Percentiles rank a stretch among this genome's conserved stretches.
Conservation (phyloP, 1,284 basidiomycete species). For the Apiotrichum mycotoxinovorans region DNA sequence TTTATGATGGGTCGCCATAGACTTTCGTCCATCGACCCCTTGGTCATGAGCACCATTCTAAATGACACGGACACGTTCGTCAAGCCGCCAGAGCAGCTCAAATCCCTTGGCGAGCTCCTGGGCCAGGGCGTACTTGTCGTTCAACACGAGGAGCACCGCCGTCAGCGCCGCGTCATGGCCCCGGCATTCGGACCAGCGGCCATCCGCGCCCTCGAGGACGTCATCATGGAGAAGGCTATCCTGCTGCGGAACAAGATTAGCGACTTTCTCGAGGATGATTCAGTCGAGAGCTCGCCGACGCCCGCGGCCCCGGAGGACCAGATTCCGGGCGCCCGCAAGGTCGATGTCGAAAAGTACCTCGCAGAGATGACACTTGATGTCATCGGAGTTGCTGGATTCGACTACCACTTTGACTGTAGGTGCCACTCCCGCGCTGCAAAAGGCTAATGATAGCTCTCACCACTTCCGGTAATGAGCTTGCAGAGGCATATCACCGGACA, state of each 20-base stretch:
- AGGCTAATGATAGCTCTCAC: constrained; percentile 10
- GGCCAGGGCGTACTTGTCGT: constrained; percentile 44
- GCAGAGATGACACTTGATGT: constrained; percentile 63
- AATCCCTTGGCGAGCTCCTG: constrained; percentile 53
- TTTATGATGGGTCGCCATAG: constrained; percentile 34
- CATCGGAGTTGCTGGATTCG: constrained; percentile 64
- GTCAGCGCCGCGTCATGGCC: constrained; percentile 54
- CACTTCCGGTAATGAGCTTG: constrained; percentile 29
- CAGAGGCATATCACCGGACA: constrained; percentile 37
- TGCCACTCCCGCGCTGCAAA: background rate
- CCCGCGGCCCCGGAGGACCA: constrained; percentile 13
- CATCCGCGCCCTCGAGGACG: constrained; percentile 53
- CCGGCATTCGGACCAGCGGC: constrained; percentile 48
- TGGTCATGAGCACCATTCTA: constrained; percentile 61
- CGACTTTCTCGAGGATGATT: constrained; percentile 17
- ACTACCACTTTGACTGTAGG: constrained; percentile 66
- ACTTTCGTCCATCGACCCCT: constrained; percentile 61
- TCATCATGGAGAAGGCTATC: constrained; percentile 63
- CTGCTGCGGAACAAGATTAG: constrained; percentile 52
- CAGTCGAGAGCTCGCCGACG: constrained; percentile 56
- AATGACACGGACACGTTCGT: constrained; percentile 61
- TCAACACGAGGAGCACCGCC: constrained; percentile 55
- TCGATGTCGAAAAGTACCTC: constrained; percentile 61
- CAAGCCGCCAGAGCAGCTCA: constrained; percentile 61
- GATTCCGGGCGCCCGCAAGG: constrained; percentile 9